Evolutionary conservation across 306 rosid species (phyloP).

Genomic region (Quercus mongolica): DNA sequence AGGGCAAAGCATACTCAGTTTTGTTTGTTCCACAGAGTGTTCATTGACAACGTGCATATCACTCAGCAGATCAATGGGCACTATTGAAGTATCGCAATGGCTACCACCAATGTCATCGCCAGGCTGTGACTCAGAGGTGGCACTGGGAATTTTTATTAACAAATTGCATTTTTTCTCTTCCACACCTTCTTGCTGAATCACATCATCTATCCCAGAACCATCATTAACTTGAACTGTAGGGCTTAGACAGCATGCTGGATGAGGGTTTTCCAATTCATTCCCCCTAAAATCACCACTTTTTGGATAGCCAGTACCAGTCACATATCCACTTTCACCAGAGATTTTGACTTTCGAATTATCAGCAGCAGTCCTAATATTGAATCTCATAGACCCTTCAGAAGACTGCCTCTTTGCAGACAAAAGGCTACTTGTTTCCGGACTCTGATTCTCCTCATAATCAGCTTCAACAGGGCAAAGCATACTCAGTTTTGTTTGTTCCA

Average conservation of each 20-base stretch:
- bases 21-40: background rate
- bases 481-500: background rate
- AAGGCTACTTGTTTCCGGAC: background rate
- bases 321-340: too few relatives aligned
- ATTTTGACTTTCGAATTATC: background rate
- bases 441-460: background rate
- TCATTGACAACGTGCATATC: background rate
- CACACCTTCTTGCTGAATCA: background rate
- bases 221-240: constrained; percentile 10
- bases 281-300: background rate
- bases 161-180: constrained; percentile 9
- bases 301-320: too few relatives aligned
- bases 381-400: constrained; percentile 1
- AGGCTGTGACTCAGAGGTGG: background rate
- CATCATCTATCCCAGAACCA: background rate
- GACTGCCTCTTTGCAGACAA: background rate
- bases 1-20: background rate
- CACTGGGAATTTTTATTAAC: constrained; percentile 3
- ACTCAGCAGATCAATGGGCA: background rate
- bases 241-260: background rate
- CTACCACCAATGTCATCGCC: background rate
- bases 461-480: background rate
- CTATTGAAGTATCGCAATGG: background rate
- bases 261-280: constrained; percentile 10
- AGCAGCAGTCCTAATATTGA: background rate